Evolutionary conservation across 768 basidiomycete genomes (phyloP).

Genomic region (Mycena latifolia): DNA sequence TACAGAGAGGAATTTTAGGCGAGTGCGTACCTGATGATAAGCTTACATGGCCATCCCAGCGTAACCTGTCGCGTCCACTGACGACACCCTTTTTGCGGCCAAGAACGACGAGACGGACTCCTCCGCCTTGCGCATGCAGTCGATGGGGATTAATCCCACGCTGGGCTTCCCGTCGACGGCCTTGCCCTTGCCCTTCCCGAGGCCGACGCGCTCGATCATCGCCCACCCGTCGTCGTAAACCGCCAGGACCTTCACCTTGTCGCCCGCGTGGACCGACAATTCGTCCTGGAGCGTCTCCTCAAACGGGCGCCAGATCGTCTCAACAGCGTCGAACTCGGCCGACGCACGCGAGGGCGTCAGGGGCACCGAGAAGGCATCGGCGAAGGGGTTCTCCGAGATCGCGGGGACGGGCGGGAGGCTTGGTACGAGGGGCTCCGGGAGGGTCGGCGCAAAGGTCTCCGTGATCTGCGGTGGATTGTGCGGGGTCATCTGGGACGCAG

Average conservation of each 20-base stretch:
- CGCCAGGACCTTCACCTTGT: slow-evolving; percentile 64
- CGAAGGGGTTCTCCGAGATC: slow-evolving; percentile 47
- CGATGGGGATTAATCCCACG: slow-evolving; percentile 75
- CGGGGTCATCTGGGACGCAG: neutral
- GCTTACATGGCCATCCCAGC: slow-evolving; percentile 26
- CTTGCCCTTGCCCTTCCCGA: slow-evolving; percentile 44
- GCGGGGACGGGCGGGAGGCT: slow-evolving; percentile 30
- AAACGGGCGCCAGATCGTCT: slow-evolving; percentile 69
- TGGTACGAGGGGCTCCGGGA: slow-evolving; percentile 30
- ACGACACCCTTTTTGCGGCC: slow-evolving; percentile 61
- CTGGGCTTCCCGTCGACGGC: slow-evolving; percentile 18
- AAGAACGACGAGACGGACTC: slow-evolving; percentile 64
- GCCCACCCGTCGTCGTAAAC: slow-evolving; percentile 83
- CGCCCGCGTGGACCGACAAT: slow-evolving; percentile 62
- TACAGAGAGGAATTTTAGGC: too few relatives aligned
- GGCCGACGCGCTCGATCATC: slow-evolving; percentile 61
- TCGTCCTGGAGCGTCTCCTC: slow-evolving; percentile 70
- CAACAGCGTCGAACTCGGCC: slow-evolving; percentile 53
- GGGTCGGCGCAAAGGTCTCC: slow-evolving; percentile 27
- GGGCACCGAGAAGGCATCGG: slow-evolving; percentile 42
- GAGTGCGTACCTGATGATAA: neutral
- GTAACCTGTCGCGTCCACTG: slow-evolving; percentile 38
- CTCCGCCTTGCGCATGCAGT: slow-evolving; percentile 67
- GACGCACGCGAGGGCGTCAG: slow-evolving; percentile 22
- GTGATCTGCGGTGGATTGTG: slow-evolving; percentile 13